Base-by-base conservation (phyloP, 148 eudicot genomes). In the Fagopyrum esculentum region DNA sequence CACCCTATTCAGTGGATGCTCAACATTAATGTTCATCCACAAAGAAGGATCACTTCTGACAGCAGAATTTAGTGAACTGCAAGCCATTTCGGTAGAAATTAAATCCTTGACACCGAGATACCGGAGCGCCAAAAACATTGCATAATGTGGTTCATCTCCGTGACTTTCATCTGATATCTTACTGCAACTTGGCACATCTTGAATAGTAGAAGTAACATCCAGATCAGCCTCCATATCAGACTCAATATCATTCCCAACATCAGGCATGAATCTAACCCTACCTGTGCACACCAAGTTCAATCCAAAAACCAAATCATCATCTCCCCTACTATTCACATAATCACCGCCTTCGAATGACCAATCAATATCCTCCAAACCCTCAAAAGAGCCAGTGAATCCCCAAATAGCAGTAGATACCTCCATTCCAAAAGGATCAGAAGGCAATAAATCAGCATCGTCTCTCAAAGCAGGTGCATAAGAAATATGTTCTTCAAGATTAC, bases 371-470 rank as follows among this genome's bases (percentile, higher is more conserved):
- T 66, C 71, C 71, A 66, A 66, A 6, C 71, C 71, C 71, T 66
- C 47, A 66, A 66, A 43, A 43, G 71, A 12, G 8, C 71, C 71
- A 11, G 47, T 66, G n/a, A 66, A 35, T 43, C 71, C 71, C 71
- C 71, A 66, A 66, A 66, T 12, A 43, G 64, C 64, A 59, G 74
- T 49, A 9, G 74, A 46, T 19, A 26, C 74, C 17, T 71, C 74
- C 74, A 71, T 71, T 19, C 74, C 74, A 71, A 71, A 71, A 35
- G 74, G 74, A 47, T 71, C 74, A 49, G 74, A 46, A n/a, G 74
- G 74, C 40, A 71, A 26, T 48, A 46, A 46, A 71, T 71, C 74
- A 71, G 43, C 74, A 71, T 8, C 55, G 47, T 71, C 55, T 9
- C 74, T 10, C 11, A 45, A 40, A 70, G 50, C 51, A 70, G 19